phyloP scores from a whole-genome alignment of 73 alveolate species.

The Effrenium voratum region DNA sequence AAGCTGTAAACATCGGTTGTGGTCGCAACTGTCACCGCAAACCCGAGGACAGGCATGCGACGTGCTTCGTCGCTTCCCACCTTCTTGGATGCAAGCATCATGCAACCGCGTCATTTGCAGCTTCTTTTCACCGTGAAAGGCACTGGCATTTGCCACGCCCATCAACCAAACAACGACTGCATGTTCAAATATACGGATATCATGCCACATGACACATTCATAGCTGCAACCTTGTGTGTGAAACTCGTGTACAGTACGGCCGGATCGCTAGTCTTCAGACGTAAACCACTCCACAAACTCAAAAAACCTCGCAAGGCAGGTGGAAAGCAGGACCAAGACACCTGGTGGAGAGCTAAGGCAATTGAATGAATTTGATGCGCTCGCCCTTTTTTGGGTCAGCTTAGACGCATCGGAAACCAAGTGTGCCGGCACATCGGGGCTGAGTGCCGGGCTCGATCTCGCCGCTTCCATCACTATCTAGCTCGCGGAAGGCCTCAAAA shows the following conservation, averaged over 20 bases:
- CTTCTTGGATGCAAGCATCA: too few relatives aligned
- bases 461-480: slow-evolving; percentile 92
- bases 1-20: too few relatives aligned
- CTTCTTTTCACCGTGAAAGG: slow-evolving; percentile 21
- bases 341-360: too few relatives aligned
- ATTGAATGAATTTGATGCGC: too few relatives aligned
- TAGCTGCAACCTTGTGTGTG: neutral
- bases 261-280: slow-evolving; percentile 29
- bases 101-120: too few relatives aligned
- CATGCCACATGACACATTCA: neutral
- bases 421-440: too few relatives aligned
- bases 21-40: too few relatives aligned
- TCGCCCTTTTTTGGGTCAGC: too few relatives aligned
- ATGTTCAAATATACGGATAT: too few relatives aligned
- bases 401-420: too few relatives aligned
- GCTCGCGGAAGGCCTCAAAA: slow-evolving; percentile 81
- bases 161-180: neutral
- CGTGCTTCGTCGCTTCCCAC: slow-evolving; percentile 17
- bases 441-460: slow-evolving; percentile 67
- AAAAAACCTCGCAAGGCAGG: slow-evolving; percentile 79
- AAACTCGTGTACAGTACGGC: neutral
- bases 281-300: slow-evolving; percentile 90
- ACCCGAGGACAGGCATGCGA: neutral
- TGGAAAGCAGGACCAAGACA: too few relatives aligned
- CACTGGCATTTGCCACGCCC: slow-evolving; percentile 64